These are phyloP conservation scores for Penicillium sp. DNA, from an alignment of 2,329 filamentous ascomycete genomes.

Conservation along the genomic window DNA sequence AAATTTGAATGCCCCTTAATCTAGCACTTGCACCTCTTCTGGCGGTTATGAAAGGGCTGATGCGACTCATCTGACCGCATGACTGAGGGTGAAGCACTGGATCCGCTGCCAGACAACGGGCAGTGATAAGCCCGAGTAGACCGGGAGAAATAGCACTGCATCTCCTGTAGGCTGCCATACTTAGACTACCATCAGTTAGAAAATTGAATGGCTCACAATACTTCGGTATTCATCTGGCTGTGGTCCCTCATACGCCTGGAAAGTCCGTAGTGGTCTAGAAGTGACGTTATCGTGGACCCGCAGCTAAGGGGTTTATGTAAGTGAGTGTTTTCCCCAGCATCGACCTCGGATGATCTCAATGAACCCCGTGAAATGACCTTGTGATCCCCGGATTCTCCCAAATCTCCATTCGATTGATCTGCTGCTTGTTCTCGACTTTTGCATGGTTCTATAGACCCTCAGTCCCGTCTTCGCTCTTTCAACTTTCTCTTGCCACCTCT, in stretches of 20 bases:
- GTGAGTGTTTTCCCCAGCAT: constrained; percentile 16
- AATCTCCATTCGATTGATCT: constrained; percentile 8
- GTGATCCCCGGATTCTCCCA: constrained; percentile 12
- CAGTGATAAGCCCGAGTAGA: too few species aligned
- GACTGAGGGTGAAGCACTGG: too few species aligned
- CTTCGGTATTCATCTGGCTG: not conserved
- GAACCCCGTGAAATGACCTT: constrained; percentile 19
- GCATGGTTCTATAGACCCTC: constrained; percentile 15
- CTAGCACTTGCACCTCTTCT: too few species aligned
- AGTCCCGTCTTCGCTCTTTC: constrained; percentile 11
- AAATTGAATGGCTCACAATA: too few species aligned
- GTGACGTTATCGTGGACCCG: constrained; percentile 2
- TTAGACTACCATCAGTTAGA: too few species aligned
- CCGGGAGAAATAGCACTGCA: too few species aligned
- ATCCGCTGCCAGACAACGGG: not conserved
- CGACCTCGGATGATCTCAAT: constrained; percentile 19
- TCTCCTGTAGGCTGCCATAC: too few species aligned
- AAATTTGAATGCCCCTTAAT: too few species aligned
- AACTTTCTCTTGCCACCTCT: constrained; percentile 15
- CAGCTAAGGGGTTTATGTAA: constrained; percentile 21
- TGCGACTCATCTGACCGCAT: too few species aligned
- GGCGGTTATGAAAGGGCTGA: too few species aligned
- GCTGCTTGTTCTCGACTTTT: constrained; percentile 12
- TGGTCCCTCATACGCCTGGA: not conserved
- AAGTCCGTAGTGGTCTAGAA: not conserved